These are phyloP conservation scores for Verticillium zaregamsianum DNA, from an alignment of 2,329 filamentous ascomycete genomes.

Conservation along the genomic window DNA sequence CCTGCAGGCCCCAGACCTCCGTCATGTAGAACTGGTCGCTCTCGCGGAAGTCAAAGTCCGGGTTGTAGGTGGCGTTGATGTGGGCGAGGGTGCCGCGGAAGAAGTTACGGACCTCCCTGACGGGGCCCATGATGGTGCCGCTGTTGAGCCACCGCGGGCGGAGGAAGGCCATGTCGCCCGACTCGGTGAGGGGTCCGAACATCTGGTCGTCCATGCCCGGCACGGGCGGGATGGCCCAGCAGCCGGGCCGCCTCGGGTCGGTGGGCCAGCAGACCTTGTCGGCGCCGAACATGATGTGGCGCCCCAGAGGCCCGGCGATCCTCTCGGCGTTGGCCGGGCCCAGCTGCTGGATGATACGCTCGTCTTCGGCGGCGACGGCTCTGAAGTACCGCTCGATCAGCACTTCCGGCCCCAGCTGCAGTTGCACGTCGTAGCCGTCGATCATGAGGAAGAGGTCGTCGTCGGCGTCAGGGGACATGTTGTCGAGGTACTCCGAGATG, in stretches of 20 bases:
- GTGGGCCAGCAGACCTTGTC: slow-evolving; percentile 41
- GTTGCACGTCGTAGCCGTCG: slow-evolving; percentile 60
- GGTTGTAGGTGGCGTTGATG: slow-evolving; percentile 28
- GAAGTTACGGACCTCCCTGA: slow-evolving; percentile 23
- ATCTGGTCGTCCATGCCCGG: slow-evolving; percentile 24
- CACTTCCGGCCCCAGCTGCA: slow-evolving; percentile 61
- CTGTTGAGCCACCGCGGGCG: slow-evolving; percentile 40
- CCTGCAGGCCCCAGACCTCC: slow-evolving; percentile 37
- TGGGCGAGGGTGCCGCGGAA: slow-evolving; percentile 23
- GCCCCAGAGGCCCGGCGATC: slow-evolving; percentile 24
- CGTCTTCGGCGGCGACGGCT: slow-evolving; percentile 48
- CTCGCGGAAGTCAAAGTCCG: slow-evolving; percentile 23
- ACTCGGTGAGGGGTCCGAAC: slow-evolving; percentile 31
- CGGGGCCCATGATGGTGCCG: slow-evolving; percentile 39
- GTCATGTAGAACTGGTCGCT: slow-evolving; percentile 40
- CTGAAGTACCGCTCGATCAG: slow-evolving; percentile 59
- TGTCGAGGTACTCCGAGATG: slow-evolving; percentile 28
- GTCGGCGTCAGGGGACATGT: slow-evolving; percentile 26
- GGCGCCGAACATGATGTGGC: slow-evolving; percentile 38
- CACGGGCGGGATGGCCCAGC: slow-evolving; percentile 32
- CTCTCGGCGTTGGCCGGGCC: slow-evolving; percentile 29
- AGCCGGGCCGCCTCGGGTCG: slow-evolving; percentile 29
- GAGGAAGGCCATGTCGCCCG: slow-evolving; percentile 22
- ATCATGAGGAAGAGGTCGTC: slow-evolving; percentile 60
- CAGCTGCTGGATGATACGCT: slow-evolving; percentile 44